These are phyloP conservation scores for Crithidia mellificae DNA, from an alignment of 208 protist species.

Conservation along the genomic window DNA sequence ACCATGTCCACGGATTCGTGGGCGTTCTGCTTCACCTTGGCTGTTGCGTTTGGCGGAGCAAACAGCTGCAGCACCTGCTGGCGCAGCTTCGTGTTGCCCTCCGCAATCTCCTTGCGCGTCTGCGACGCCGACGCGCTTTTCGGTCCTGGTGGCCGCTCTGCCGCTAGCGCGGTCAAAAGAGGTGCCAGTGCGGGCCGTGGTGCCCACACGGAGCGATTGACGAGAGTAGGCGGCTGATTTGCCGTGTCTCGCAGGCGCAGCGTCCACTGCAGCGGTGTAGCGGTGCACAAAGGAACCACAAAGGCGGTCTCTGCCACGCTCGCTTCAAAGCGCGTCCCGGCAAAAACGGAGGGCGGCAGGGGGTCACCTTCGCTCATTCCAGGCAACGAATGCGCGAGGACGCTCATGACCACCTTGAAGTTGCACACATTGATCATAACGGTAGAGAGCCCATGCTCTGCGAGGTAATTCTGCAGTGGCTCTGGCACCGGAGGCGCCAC, in stretches of 20 bases:
- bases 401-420: conserved; percentile 3
- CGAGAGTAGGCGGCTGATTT: conserved; percentile 13
- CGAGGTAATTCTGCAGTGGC: conserved; percentile 27
- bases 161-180: conserved; percentile 20
- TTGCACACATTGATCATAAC: conserved; percentile 13
- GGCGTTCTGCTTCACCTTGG: conserved; percentile 38
- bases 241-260: conserved; percentile 35
- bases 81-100: conserved; percentile 30
- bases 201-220: conserved; percentile 44
- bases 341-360: conserved; percentile 28
- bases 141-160: conserved; percentile 18
- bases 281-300: conserved; percentile 49
- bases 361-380: not conserved
- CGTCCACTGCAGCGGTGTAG: conserved; percentile 65
- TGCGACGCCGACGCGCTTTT: conserved; percentile 22
- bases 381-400: conserved; percentile 8
- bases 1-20: conserved; percentile 35
- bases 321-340: conserved; percentile 17
- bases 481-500: conserved; percentile 28
- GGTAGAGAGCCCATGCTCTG: conserved; percentile 24
- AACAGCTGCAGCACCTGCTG: conserved; percentile 36
- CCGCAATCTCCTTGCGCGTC: conserved; percentile 27
- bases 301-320: conserved; percentile 29
- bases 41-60: conserved; percentile 23
- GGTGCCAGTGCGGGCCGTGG: conserved; percentile 21